Evolutionary conservation across 345 rosid genomes (phyloP).

Genomic region (Kernera saxatilis): DNA sequence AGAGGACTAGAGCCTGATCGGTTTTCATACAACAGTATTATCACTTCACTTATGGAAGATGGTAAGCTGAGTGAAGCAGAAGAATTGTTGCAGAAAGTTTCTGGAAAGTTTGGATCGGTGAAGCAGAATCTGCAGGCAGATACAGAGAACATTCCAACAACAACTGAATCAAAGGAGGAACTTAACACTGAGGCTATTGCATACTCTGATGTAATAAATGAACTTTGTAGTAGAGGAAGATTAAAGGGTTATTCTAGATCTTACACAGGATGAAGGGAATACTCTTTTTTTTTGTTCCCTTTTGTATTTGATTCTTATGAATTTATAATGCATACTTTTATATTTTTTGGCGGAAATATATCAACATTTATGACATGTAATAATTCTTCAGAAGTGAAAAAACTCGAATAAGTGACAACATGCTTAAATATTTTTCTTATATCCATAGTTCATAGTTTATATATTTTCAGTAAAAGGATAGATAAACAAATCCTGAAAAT

Average conservation of each 20-base stretch:
- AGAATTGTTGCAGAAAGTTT: constrained; percentile 45
- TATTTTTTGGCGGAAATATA: too few species aligned
- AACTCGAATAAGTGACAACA: too few species aligned
- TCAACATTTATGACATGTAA: too few species aligned
- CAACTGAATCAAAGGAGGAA: constrained; percentile 31
- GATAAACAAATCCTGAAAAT: too few species aligned
- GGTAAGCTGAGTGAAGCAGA: constrained; percentile 56
- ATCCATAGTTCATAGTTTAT: too few species aligned
- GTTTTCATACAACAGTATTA: constrained; percentile 57
- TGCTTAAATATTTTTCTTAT: too few species aligned
- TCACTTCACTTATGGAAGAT: constrained; percentile 45
- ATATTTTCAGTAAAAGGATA: too few species aligned
- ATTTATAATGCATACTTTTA: too few species aligned
- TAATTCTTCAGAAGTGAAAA: too few species aligned
- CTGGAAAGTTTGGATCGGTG: constrained; percentile 36
- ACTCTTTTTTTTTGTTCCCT: neutral
- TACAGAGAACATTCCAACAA: constrained; percentile 5
- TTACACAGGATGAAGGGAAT: constrained; percentile 27
- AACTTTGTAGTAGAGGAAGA: constrained; percentile 58
- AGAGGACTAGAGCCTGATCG: constrained; percentile 57
- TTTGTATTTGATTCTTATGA: neutral
- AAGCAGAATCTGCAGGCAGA: constrained; percentile 30
- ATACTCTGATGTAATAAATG: constrained; percentile 54
- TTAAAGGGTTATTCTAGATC: constrained; percentile 49
- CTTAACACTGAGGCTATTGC: constrained; percentile 35